These are phyloP conservation scores for Babjeviella inositovora DNA, from an alignment of 805 yeast species.

Conservation along the genomic window DNA sequence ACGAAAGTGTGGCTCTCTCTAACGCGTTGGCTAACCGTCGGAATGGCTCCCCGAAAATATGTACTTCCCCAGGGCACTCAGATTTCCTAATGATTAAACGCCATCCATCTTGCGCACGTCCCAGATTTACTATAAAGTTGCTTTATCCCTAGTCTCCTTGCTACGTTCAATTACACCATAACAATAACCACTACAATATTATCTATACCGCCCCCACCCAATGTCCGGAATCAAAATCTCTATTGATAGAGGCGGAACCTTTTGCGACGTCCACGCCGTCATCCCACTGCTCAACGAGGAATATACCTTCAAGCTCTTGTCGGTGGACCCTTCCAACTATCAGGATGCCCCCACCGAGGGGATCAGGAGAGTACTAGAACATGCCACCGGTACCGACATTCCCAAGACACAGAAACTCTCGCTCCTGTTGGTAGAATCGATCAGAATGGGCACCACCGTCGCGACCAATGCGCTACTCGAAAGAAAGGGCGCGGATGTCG, in stretches of 20 bases:
- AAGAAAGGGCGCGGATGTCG: constrained; percentile 82
- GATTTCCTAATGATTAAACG: too few relatives aligned
- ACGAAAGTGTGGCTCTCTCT: too few relatives aligned
- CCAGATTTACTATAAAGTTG: too few relatives aligned
- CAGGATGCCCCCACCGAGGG: constrained; percentile 90
- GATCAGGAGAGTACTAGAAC: constrained; percentile 60
- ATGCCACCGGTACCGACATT: constrained; percentile 31
- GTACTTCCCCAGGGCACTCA: too few relatives aligned
- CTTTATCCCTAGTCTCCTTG: too few relatives aligned
- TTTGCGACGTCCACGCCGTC: constrained; percentile 55
- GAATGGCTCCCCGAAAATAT: too few relatives aligned
- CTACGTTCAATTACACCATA: too few relatives aligned
- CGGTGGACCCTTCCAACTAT: constrained; percentile 82
- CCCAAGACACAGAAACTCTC: constrained; percentile 49
- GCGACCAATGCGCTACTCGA: constrained; percentile 93
- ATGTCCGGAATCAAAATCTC: not conserved
- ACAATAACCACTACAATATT: too few relatives aligned
- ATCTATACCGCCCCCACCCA: too few relatives aligned
- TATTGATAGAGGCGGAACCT: constrained; percentile 78
- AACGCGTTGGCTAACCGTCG: too few relatives aligned
- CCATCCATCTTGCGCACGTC: too few relatives aligned
- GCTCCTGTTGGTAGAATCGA: constrained; percentile 43
- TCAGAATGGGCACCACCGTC: constrained; percentile 88
- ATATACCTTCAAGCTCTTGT: constrained; percentile 59
- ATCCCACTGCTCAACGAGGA: constrained; percentile 37